phyloP scores from a whole-genome alignment of 495 filamentous ascomycete genomes.

The Penicillium angulare region DNA sequence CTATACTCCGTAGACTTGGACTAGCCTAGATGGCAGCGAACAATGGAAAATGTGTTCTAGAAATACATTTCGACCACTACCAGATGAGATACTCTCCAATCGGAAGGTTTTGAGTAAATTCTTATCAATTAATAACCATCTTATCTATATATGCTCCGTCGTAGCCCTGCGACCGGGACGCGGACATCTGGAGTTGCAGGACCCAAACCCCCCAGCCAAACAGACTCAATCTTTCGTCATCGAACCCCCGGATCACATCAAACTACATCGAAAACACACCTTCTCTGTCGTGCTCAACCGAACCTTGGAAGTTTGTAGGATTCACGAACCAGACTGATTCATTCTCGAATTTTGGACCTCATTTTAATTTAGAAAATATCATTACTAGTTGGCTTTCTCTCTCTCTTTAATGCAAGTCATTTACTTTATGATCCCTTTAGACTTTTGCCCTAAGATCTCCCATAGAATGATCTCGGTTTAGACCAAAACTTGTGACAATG shows the following conservation, averaged over 20 bases:
- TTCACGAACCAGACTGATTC: background rate
- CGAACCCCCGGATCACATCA: slow-evolving; percentile 25
- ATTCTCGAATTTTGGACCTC: background rate
- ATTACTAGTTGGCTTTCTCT: background rate
- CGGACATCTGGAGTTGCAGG: background rate
- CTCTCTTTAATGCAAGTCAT: background rate
- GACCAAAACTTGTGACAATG: too few relatives aligned
- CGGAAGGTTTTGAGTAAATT: too few relatives aligned
- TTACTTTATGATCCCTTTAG: background rate
- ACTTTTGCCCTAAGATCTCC: background rate
- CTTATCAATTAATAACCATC: too few relatives aligned
- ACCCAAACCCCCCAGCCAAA: slow-evolving; percentile 1
- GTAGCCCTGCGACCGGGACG: too few relatives aligned
- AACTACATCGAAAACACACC: slow-evolving; percentile 10
- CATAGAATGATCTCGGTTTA: background rate
- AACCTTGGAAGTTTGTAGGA: background rate
- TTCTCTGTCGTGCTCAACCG: slow-evolving; percentile 4
- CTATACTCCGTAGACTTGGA: too few relatives aligned
- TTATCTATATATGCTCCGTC: too few relatives aligned
- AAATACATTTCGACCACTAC: too few relatives aligned
- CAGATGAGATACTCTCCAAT: too few relatives aligned
- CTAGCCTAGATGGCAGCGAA: too few relatives aligned
- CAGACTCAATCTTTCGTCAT: slow-evolving; percentile 23
- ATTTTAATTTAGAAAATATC: too few relatives aligned
- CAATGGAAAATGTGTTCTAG: too few relatives aligned